Conservation (phyloP, 2,329 filamentous ascomycete species). For the Arthrobotrys entomopaga region DNA sequence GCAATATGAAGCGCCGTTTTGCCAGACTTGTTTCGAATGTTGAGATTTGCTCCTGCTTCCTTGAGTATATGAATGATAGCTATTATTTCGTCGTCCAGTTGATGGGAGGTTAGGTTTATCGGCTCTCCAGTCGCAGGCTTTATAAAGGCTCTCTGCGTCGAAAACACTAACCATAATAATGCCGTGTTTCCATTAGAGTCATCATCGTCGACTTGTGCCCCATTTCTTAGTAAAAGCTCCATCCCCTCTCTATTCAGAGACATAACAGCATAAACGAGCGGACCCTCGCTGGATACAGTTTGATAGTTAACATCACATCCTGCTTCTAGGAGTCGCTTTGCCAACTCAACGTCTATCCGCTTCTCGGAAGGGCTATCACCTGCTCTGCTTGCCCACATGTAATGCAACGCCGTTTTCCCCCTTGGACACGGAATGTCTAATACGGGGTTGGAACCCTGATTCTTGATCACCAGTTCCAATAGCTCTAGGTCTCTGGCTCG, state of each 20-base stretch:
- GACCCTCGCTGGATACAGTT: slow-evolving; percentile 15
- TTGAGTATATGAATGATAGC: slow-evolving; percentile 10
- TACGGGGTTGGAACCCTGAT: not conserved
- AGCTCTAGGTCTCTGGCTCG: slow-evolving; percentile 1
- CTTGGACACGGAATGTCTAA: not conserved
- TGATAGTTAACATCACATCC: slow-evolving; percentile 40
- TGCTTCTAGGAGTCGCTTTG: slow-evolving; percentile 16
- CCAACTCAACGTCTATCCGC: slow-evolving; percentile 1
- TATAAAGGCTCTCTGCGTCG: too few species aligned
- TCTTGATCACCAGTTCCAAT: slow-evolving; percentile 21
- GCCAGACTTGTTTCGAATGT: slow-evolving; percentile 22
- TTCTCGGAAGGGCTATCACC: not conserved
- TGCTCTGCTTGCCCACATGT: not conserved
- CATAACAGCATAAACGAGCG: not conserved
- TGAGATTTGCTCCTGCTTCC: slow-evolving; percentile 24
- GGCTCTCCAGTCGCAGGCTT: too few species aligned
- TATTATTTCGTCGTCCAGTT: not conserved
- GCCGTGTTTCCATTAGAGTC: slow-evolving; percentile 21
- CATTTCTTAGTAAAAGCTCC: slow-evolving; percentile 20
- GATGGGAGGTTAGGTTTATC: not conserved
- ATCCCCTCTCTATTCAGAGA: slow-evolving; percentile 1
- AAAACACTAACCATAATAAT: not conserved
- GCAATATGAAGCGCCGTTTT: slow-evolving; percentile 19
- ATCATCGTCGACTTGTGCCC: slow-evolving; percentile 38
- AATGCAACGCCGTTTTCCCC: not conserved